Conservation (phyloP, 331 rosid genomes). For the Quercus tomentella region DNA sequence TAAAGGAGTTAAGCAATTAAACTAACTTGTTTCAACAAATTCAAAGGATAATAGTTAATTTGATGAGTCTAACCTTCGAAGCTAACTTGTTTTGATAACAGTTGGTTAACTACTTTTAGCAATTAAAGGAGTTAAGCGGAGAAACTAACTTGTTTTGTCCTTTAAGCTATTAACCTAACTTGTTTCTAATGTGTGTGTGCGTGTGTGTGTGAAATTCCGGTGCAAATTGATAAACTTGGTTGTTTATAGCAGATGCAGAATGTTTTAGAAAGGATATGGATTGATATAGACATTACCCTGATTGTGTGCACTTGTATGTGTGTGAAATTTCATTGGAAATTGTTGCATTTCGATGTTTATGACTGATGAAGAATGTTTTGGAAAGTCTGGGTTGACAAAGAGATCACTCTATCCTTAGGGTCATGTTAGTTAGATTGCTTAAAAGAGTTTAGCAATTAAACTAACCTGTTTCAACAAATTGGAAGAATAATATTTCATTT, state of each 20-base stretch:
- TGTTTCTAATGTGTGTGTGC: background rate
- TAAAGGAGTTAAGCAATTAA: background rate
- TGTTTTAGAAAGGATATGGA: no score
- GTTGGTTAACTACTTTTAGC: no score
- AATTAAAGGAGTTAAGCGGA: background rate
- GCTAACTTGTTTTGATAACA: background rate
- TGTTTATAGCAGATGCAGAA: no score
- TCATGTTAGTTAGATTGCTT: background rate
- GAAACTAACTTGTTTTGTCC: no score
- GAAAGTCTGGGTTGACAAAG: background rate
- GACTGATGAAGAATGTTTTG: background rate
- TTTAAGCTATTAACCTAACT: no score
- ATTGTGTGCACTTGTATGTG: background rate
- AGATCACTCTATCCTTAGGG: background rate
- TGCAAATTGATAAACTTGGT: background rate
- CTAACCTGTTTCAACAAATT: background rate
- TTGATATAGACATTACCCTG: conserved; percentile 13
- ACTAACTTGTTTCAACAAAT: background rate
- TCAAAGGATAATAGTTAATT: background rate
- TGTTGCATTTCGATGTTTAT: background rate
- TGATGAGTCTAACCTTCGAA: background rate
- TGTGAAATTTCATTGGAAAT: background rate
- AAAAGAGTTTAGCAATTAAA: background rate
- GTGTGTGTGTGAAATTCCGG: conserved; percentile 11
- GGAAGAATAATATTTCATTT: conserved; percentile 4